phyloP scores from a whole-genome alignment of 2,329 filamentous ascomycete genomes.

The Leptosphaerulina australis region DNA sequence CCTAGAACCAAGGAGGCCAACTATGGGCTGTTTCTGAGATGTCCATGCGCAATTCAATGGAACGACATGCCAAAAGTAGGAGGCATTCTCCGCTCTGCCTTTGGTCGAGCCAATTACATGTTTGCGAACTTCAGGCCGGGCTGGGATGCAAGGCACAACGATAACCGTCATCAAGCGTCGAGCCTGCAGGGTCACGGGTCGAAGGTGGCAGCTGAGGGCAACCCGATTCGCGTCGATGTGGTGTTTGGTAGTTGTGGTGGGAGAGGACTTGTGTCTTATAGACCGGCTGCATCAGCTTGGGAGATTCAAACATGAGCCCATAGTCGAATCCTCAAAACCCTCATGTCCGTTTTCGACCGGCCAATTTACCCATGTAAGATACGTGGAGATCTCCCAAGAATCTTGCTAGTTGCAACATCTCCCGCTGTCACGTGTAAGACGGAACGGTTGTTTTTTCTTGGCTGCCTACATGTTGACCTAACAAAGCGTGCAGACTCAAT shows the following conservation, averaged over 20 bases:
- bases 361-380: neutral
- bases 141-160: slow-evolving; percentile 5
- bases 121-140: neutral
- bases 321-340: neutral
- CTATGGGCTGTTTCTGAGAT: neutral
- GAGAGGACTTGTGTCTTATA: no score
- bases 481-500: neutral
- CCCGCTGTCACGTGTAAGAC: neutral
- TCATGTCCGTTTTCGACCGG: neutral
- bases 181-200: neutral
- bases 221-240: no score
- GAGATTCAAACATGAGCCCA: neutral
- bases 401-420: neutral
- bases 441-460: neutral
- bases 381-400: neutral
- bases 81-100: slow-evolving; percentile 10
- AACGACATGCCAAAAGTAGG: slow-evolving; percentile 5
- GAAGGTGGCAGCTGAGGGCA: neutral
- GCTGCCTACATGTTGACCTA: neutral
- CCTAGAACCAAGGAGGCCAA: neutral
- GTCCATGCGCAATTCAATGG: slow-evolving; percentile 3
- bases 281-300: neutral
- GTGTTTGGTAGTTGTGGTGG: neutral
- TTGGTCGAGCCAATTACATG: neutral
- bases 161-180: slow-evolving; percentile 4